Percentiles rank a stretch among this genome's conserved stretches.
Conservation (phyloP, 345 rosid species). For the Microcos paniculata region DNA sequence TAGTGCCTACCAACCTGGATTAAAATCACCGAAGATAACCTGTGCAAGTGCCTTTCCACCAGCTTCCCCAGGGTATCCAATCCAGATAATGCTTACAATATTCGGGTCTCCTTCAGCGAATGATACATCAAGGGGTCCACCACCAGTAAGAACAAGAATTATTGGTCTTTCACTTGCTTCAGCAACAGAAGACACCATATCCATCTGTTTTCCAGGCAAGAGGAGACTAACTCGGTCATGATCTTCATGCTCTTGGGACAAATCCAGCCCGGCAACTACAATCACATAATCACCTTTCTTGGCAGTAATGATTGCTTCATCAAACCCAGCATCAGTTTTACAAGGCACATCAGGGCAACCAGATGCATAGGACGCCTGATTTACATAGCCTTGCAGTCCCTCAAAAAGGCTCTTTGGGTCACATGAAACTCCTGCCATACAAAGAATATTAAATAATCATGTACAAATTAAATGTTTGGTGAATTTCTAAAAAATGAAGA, state of each 20-base stretch:
- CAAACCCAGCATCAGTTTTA: conserved; percentile 43
- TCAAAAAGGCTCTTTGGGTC: conserved; percentile 54
- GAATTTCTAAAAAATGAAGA: conserved; percentile 15
- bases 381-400: conserved; percentile 50
- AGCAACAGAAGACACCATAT: conserved; percentile 63
- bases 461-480: neutral
- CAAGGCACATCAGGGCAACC: conserved; percentile 77
- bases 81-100: conserved; percentile 81
- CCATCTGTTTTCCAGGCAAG: conserved; percentile 83
- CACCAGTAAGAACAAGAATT: conserved; percentile 88
- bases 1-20: conserved; percentile 67
- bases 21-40: conserved; percentile 69
- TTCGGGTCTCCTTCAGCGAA: conserved; percentile 60
- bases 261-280: conserved; percentile 76
- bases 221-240: conserved; percentile 78
- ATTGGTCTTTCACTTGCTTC: conserved; percentile 62
- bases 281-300: conserved; percentile 61
- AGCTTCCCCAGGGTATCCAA: conserved; percentile 92
- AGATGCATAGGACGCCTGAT: conserved; percentile 43
- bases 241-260: conserved; percentile 88
- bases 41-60: conserved; percentile 88
- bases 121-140: conserved; percentile 87
- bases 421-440: conserved; percentile 65
- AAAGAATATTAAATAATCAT: neutral
- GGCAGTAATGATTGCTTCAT: conserved; percentile 58